A percentile compares a stretch with the other conserved stretches of the same genome.
Evolutionary conservation across 2,329 filamentous ascomycete species (phyloP).

Genomic region (Ophiostoma perfectum): DNA sequence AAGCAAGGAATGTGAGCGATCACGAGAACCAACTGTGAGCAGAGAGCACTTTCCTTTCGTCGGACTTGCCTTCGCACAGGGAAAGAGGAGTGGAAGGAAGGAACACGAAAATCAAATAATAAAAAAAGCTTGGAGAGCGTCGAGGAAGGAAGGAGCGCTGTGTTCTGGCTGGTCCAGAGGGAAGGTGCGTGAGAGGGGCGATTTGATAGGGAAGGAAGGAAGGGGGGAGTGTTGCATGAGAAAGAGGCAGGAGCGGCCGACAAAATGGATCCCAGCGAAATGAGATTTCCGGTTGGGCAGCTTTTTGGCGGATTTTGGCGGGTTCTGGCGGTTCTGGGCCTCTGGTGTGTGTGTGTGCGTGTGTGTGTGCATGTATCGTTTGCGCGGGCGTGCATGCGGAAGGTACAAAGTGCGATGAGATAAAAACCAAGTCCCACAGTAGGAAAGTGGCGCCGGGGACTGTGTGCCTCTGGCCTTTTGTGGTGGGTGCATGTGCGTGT

Average conservation of each 20-base stretch:
- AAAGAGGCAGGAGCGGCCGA: constrained; percentile 24
- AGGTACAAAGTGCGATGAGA: not conserved
- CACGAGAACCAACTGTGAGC: constrained; percentile 9
- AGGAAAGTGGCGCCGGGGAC: constrained; percentile 18
- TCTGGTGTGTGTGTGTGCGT: constrained; percentile 4
- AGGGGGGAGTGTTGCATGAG: constrained; percentile 21
- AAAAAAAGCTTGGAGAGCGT: constrained; percentile 16
- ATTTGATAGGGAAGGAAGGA: constrained; percentile 25
- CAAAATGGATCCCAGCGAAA: constrained; percentile 25
- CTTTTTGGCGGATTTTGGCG: constrained; percentile 13
- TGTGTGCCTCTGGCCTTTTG: constrained; percentile 10
- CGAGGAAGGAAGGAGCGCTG: constrained; percentile 19
- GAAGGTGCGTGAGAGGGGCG: constrained; percentile 26
- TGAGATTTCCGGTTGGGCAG: constrained; percentile 28
- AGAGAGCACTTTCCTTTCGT: constrained; percentile 16
- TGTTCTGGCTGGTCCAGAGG: constrained; percentile 21
- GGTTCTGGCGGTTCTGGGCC: constrained; percentile 15
- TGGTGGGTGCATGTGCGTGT: constrained; percentile 10
- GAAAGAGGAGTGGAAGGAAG: constrained; percentile 12
- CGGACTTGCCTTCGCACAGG: constrained; percentile 11
- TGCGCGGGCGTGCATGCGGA: not conserved
- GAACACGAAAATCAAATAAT: constrained; percentile 8
- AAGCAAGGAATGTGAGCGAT: constrained; percentile 12
- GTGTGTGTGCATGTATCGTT: not conserved
- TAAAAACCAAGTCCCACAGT: constrained; percentile 19